Conservation (phyloP, 2,329 filamentous ascomycete species). For the Colletotrichum limetticola region DNA sequence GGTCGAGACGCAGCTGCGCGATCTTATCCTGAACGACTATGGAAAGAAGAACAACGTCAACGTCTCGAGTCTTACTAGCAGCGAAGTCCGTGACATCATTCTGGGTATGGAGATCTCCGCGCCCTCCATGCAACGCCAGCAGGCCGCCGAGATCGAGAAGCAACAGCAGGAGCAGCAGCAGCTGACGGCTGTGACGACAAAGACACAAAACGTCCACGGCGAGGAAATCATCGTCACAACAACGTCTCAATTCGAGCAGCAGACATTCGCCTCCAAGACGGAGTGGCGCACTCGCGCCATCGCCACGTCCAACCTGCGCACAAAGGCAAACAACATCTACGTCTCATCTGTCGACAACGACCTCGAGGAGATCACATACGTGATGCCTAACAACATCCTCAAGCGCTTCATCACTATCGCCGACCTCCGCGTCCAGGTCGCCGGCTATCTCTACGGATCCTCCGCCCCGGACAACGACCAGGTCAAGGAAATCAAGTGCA, state of each 20-base stretch:
- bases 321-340: constrained; percentile 97
- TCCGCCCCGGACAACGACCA: constrained; percentile 95
- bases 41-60: constrained; percentile 99
- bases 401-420: constrained; percentile 98
- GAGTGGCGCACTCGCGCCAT: constrained; percentile 98
- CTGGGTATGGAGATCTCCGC: constrained; percentile 99
- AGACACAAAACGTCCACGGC: constrained; percentile 96
- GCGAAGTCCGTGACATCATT: constrained; percentile 98
- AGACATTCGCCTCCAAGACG: constrained; percentile 97
- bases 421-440: constrained; percentile 95
- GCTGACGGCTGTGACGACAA: constrained; percentile 95
- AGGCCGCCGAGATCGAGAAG: constrained; percentile 98
- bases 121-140: constrained; percentile 96
- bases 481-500: constrained; percentile 96
- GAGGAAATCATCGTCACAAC: constrained; percentile 99
- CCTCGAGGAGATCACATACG: constrained; percentile 91
- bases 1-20: constrained; percentile 95
- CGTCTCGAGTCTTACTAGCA: constrained; percentile 93
- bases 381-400: constrained; percentile 99
- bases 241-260: constrained; percentile 96
- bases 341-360: constrained; percentile 96
- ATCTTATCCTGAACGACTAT: constrained; percentile 97
- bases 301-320: constrained; percentile 93
- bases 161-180: constrained; percentile 98
- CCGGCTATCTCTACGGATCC: constrained; percentile 92